phyloP scores from a whole-genome alignment of 257 asterid genomes.

The Nicotiana obtusifolia region DNA sequence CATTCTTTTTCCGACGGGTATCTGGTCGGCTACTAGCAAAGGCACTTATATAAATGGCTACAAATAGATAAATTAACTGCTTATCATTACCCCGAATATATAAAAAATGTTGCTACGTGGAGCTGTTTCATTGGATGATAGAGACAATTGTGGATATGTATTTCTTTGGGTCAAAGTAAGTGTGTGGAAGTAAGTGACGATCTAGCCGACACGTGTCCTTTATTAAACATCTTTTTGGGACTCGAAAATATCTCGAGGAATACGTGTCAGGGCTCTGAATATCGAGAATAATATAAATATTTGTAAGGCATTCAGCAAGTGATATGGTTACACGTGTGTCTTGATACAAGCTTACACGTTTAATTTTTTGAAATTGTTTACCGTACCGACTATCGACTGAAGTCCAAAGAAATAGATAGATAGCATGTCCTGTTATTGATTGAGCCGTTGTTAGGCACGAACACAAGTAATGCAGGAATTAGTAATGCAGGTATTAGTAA shows the following conservation, averaged over 20 bases:
- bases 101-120: constrained; percentile 1
- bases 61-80: neutral
- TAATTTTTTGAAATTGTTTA: neutral
- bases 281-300: neutral
- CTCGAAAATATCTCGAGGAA: constrained; percentile 9
- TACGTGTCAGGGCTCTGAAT: constrained; percentile 13
- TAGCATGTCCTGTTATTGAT: neutral
- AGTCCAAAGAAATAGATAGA: neutral
- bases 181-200: neutral
- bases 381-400: neutral
- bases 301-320: neutral
- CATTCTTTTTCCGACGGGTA: constrained; percentile 14
- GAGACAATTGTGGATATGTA: constrained; percentile 2
- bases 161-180: neutral
- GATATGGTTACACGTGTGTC: constrained; percentile 12
- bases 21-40: neutral
- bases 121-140: neutral
- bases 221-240: neutral
- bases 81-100: neutral
- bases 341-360: neutral
- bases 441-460: no score
- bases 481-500: no score
- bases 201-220: constrained; percentile 9
- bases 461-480: no score
- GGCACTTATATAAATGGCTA: neutral